Conservation (phyloP, 257 asterid species). For the Penstemon barbatus region DNA sequence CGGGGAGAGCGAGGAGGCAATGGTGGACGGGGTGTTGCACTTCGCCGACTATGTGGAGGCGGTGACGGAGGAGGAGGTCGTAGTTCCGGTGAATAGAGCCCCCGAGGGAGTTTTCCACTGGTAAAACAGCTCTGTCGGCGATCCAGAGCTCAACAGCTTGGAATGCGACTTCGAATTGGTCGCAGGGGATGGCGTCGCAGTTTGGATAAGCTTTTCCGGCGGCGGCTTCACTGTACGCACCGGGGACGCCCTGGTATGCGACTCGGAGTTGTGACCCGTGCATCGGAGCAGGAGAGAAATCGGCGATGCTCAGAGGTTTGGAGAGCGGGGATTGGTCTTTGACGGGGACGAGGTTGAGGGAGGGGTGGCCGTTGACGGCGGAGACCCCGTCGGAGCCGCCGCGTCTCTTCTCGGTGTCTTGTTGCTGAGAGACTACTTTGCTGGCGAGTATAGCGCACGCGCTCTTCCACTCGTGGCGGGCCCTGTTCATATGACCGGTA, state of each 20-base stretch:
- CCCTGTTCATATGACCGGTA: constrained; percentile 33
- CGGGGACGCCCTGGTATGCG: constrained; percentile 92
- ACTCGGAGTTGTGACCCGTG: constrained; percentile 82
- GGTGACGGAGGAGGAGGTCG: constrained; percentile 95
- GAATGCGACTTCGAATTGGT: constrained; percentile 88
- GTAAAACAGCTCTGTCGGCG: constrained; percentile 85
- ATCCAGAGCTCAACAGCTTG: constrained; percentile 91
- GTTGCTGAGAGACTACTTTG: constrained; percentile 68
- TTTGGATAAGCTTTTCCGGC: constrained; percentile 83
- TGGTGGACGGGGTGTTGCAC: constrained; percentile 90
- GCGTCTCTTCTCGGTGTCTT: constrained; percentile 42
- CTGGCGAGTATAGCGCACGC: constrained; percentile 75
- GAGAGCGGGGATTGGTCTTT: constrained; percentile 31
- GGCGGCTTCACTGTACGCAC: constrained; percentile 91
- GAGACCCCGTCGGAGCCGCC: constrained; percentile 54
- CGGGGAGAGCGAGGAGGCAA: constrained; percentile 84
- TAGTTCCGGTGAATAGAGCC: constrained; percentile 92
- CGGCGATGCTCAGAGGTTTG: constrained; percentile 59
- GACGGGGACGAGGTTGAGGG: constrained; percentile 49
- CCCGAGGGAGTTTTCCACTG: constrained; percentile 88
- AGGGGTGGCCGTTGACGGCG: constrained; percentile 57
- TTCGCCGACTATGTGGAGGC: constrained; percentile 93
- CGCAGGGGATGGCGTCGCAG: constrained; percentile 87
- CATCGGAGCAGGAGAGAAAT: constrained; percentile 84
- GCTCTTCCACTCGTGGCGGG: constrained; percentile 80